Evolutionary conservation across 2,329 filamentous ascomycete genomes (phyloP).

Genomic region (Allantophomopsis lycopodina): DNA sequence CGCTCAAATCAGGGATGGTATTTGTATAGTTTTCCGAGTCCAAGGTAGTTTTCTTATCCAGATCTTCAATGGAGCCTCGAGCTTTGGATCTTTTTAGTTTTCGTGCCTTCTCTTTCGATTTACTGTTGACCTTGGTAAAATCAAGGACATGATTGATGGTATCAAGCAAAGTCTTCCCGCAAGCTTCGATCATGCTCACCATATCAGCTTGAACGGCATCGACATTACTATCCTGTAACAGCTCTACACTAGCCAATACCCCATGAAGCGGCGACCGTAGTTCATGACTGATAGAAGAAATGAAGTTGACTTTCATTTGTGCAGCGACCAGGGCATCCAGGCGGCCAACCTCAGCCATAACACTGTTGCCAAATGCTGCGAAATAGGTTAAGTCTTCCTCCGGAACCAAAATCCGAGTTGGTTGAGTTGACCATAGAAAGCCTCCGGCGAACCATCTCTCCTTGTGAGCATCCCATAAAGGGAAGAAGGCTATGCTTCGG

Average conservation of each 20-base stretch:
- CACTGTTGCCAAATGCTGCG: constrained; percentile 34
- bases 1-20: constrained; percentile 14
- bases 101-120: constrained; percentile 9
- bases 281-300: constrained; percentile 48
- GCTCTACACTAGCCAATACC: constrained; percentile 37
- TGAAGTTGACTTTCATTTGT: constrained; percentile 32
- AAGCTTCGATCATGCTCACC: constrained; percentile 33
- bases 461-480: constrained; percentile 30
- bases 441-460: constrained; percentile 34
- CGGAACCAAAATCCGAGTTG: constrained; percentile 27
- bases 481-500: constrained; percentile 30
- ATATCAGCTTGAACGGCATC: constrained; percentile 30
- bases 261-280: constrained; percentile 47
- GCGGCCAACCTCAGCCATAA: constrained; percentile 40
- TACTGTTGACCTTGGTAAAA: constrained; percentile 38
- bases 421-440: constrained; percentile 31
- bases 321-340: constrained; percentile 25
- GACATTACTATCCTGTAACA: constrained; percentile 36
- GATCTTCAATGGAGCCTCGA: neutral
- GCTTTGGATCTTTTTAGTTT: constrained; percentile 8
- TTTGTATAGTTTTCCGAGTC: constrained; percentile 5
- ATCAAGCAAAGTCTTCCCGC: constrained; percentile 35
- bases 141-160: constrained; percentile 38
- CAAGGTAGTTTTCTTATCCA: no score
- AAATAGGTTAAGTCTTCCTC: constrained; percentile 36